These are phyloP conservation scores for Candida frijolesensis DNA, from an alignment of 1,139 yeast genomes.

Conservation along the genomic window DNA sequence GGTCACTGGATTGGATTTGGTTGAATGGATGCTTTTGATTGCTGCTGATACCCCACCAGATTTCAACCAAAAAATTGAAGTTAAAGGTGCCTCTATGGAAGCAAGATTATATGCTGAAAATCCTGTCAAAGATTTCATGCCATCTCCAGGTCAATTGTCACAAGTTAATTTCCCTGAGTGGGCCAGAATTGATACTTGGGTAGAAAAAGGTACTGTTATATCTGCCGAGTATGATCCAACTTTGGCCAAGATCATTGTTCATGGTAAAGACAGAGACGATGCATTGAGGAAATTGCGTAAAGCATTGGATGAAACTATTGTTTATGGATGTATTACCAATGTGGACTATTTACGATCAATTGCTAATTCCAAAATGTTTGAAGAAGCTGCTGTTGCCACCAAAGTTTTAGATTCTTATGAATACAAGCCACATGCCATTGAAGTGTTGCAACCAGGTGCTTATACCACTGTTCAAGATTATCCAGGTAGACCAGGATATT, in stretches of 20 bases:
- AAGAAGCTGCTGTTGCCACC: slow-evolving; percentile 79
- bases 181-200: slow-evolving; percentile 97
- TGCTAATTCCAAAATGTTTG: slow-evolving; percentile 83
- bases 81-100: slow-evolving; percentile 92
- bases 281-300: slow-evolving; percentile 74
- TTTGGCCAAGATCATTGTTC: slow-evolving; percentile 92
- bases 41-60: slow-evolving; percentile 91
- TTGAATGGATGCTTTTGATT: slow-evolving; percentile 92
- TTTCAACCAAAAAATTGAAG: slow-evolving; percentile 56
- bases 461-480: slow-evolving; percentile 95
- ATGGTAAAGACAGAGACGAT: slow-evolving; percentile 84
- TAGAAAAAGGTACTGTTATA: slow-evolving; percentile 81
- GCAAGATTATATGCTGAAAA: slow-evolving; percentile 96
- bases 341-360: slow-evolving; percentile 86
- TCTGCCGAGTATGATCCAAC: slow-evolving; percentile 97
- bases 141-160: slow-evolving; percentile 92
- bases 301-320: slow-evolving; percentile 84
- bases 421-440: slow-evolving; percentile 82
- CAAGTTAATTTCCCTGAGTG: slow-evolving; percentile 82
- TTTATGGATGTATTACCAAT: slow-evolving; percentile 87
- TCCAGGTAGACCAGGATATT: slow-evolving; percentile 88
- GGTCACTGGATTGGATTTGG: slow-evolving; percentile 92
- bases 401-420: slow-evolving; percentile 82
- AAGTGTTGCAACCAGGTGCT: slow-evolving; percentile 84
- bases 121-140: slow-evolving; percentile 92